phyloP scores from a whole-genome alignment of 169 alveolate genomes.

The Hepatocystis sp. region DNA sequence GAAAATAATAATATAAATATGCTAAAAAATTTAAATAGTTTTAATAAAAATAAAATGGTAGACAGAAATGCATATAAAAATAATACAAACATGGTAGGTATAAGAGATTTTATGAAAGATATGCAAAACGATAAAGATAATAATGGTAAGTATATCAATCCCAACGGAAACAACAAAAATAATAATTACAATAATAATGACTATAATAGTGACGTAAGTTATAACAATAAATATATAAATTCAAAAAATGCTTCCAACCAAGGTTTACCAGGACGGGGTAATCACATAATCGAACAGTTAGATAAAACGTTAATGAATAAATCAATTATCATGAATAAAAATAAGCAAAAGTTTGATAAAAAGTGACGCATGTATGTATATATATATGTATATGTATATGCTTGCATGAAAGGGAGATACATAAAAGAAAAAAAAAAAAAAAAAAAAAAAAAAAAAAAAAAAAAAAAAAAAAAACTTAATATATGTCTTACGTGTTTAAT shows the following conservation, averaged over 20 bases:
- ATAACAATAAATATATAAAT: slow-evolving; percentile 8
- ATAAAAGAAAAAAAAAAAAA: background rate
- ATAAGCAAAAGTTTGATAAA: slow-evolving; percentile 28
- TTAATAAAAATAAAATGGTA: background rate
- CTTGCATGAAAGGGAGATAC: background rate
- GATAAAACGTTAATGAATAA: slow-evolving; percentile 63
- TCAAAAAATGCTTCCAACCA: background rate
- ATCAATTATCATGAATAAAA: slow-evolving; percentile 60
- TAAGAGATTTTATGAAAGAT: slow-evolving; percentile 63
- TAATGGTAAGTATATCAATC: background rate
- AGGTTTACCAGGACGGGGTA: background rate
- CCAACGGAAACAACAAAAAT: background rate
- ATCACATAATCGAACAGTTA: slow-evolving; percentile 59
- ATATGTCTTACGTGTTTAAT: background rate
- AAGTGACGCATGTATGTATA: background rate
- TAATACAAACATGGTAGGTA: slow-evolving; percentile 53
- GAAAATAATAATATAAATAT: background rate
- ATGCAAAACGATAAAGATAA: slow-evolving; percentile 36
- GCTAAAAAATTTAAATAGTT: background rate
- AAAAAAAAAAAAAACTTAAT: too few species aligned
- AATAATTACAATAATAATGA: background rate
- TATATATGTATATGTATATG: background rate
- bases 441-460: too few species aligned
- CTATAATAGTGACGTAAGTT: background rate
- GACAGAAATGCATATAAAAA: slow-evolving; percentile 16